Base-by-base conservation (phyloP, 495 filamentous ascomycete species). In the Podospora australis region DNA sequence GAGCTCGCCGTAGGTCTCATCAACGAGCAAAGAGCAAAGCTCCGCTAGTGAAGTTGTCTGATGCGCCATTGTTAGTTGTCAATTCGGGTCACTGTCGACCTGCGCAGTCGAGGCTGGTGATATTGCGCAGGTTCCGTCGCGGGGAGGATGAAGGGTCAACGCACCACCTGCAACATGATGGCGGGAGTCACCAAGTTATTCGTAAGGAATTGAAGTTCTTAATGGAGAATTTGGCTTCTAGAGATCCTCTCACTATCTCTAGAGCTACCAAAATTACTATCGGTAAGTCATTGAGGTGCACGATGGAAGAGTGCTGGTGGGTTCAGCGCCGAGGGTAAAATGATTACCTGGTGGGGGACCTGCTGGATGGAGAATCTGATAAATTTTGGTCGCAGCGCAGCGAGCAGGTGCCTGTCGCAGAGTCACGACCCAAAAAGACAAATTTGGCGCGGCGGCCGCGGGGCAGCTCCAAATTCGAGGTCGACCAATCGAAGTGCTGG, bases 1-100 rank as follows among this genome's bases (percentile, higher is more conserved):
- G 22, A 98, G 77, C 59, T 95, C 86, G 54, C 92, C 92, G 66
- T 90, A 88, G 17, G 85, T 77, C 58, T 96, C 88, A 50, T 88
- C 78, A 38, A 96, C 81, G n/a, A 96, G 78, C 57, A 96, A 81
- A 67, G 80, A 73, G 69, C 88, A 95, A 43, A 97, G 84, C 78
- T 97, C 86, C 59, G 79, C 76, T 35, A 78, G 72, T 57, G 85
- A 72, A 72, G 75, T 66, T 48, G 78, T 78, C 74, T 74, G 28
- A 19, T 39, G 11, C 39, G 32, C 7, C 39, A 53, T 19, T 54
- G 46, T 24, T 36, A 22, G 38, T 43, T 30, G 16, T 6, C 7
- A 24, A 11, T 4, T 25, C 17, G 11, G 5, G 19, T n/a, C 14
- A 10, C 14, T 17, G 13, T 47, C 17, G 26, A 32, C n/a, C 24